Evolutionary conservation across 1,139 yeast genomes (phyloP), one percentile per base, ranked within the genome.

Genomic region (Nakaseomyces uthaithaninus): DNA sequence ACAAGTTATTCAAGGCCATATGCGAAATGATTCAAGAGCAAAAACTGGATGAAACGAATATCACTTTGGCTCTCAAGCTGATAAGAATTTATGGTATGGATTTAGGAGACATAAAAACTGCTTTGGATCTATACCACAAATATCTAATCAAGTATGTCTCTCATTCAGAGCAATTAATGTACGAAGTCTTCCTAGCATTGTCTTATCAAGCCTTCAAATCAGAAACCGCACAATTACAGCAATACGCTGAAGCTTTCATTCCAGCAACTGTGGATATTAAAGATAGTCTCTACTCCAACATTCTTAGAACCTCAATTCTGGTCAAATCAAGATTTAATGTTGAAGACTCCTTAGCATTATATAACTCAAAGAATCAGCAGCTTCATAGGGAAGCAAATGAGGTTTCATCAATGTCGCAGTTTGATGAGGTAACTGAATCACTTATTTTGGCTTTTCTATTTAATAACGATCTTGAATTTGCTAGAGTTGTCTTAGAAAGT

Each of bases 401-500:
- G 3, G 42, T 36, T 2, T 59, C 67, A 1, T 59, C 60, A 3
- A 51, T 72, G 22, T 67, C 77, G 0, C 64, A 69, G 2, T 62
- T 72, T 16, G 79, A 78, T 0, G 48, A 64, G 20, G 52, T 79
- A 17, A 71, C 80, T 0, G 78, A 78, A 48, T 62, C 81, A 1
- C 60, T 80, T 39, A 60, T 78, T 16, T 51, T 75, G 17, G 68
- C 75, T 1, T 66, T 64, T 40, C 59, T 81, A 27, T 62, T 68
- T 16, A 67, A 69, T 27, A 64, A 67, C 27, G 86, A 81, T 51
- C 57, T 84, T 28, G 79, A 75, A 42, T 72, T 81, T 55, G 85
- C 86, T 0, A 67, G 70, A 33, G 68, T 79, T 34, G 61, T 80
- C n/a, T 68, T 71, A 46, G 77, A 75, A 33, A 79, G 77, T 48